Conservation (phyloP, 2,329 filamentous ascomycete genomes). For the Exophiala dermatitidis region DNA sequence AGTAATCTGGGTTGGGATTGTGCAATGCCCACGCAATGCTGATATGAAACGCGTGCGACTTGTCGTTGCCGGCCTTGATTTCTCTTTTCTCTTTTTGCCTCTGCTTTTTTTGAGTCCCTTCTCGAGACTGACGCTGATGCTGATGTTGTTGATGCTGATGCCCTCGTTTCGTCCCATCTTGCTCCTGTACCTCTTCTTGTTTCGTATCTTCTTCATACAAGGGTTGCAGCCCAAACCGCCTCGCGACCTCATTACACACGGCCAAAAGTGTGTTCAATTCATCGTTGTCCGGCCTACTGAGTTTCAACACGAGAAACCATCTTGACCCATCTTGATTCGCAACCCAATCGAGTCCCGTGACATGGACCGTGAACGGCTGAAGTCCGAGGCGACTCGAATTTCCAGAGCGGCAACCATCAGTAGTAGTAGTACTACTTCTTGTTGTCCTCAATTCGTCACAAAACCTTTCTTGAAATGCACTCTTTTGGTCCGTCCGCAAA, state of each 20-base stretch:
- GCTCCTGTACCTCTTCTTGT: no score
- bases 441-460: conserved; percentile 34
- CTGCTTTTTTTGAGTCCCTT: neutral
- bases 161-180: neutral
- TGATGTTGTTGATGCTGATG: neutral
- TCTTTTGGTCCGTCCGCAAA: conserved; percentile 65
- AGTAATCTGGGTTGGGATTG: conserved; percentile 33
- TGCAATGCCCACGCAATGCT: conserved; percentile 79
- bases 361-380: conserved; percentile 41
- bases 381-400: conserved; percentile 25
- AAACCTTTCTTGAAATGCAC: conserved; percentile 57
- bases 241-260: conserved; percentile 59
- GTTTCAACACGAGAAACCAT: conserved; percentile 74
- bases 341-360: conserved; percentile 55
- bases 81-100: neutral
- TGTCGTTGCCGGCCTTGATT: conserved; percentile 31
- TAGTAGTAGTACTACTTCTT: no score
- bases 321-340: conserved; percentile 60
- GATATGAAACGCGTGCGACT: conserved; percentile 66
- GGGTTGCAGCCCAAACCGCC: conserved; percentile 56
- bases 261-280: conserved; percentile 57
- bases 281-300: conserved; percentile 45
- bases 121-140: no score
- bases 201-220: conserved; percentile 51
- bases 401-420: no score